Base-by-base conservation (phyloP, 495 filamentous ascomycete species). In the Neurospora cerealis region DNA sequence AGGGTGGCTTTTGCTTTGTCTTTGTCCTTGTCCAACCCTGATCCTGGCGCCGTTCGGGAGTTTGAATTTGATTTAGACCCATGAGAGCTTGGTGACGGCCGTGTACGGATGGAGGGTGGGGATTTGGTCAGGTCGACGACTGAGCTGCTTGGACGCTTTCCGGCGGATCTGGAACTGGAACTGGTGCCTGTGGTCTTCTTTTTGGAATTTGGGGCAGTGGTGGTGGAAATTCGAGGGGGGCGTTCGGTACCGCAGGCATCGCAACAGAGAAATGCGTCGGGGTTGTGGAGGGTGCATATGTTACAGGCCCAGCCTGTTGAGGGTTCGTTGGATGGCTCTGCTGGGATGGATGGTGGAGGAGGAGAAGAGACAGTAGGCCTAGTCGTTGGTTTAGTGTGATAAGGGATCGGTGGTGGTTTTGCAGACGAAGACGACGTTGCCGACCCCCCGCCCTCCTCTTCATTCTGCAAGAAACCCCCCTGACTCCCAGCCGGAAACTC, bases 231-330 rank as follows among this genome's bases (percentile, higher is more conserved):
- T 28, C 15, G 54, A 66, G 82, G 84, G 0, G 90, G 86, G 60
- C 92, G 86, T 78, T 93, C 90, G 2, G 85, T 82, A 7, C 86
- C 89, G 78, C 95, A 98, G 3, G 89, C 93, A 77, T 95, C 94
- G 79, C 95, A 98, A 76, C 86, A 87, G 11, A 93, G 85, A 75
- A 86, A 93, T 32, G 81, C 87, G 37, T 86, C 74, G 4, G 92
- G 90, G 77, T 98, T 98, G 70, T 90, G 88, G n/a, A 96, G 86
- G 0, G 95, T 98, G 78, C 95, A 97, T 40, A 89, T 85, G 28
- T 85, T 84, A 75, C 95, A 98, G 13, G 86, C 85, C 95, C 95
- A 98, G 32, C 75, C 74, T 7, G n/a, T 60, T 32, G 54, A 66
- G 17, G 34, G 34, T 6, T 21, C 74, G 40, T 70, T 28, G 4